Percentiles rank a stretch among this genome's conserved stretches.
Evolutionary conservation across 208 protist genomes (phyloP).

Genomic region (Crithidia thermophila): DNA sequence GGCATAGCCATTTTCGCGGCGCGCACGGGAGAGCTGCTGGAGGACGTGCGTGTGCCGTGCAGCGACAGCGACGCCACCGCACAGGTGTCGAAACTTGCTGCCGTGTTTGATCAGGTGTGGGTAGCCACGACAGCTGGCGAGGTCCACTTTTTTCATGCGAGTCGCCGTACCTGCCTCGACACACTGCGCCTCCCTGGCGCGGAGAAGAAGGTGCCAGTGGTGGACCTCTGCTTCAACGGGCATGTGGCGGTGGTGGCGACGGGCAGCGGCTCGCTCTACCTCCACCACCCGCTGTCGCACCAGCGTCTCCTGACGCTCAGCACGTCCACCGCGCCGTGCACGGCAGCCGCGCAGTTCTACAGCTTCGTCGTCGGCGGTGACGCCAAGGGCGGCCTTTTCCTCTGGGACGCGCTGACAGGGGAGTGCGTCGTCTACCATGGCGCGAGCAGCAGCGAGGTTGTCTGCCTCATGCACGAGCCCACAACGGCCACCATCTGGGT

Average conservation of each 20-base stretch:
- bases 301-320: slow-evolving; percentile 39
- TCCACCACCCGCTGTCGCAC: slow-evolving; percentile 52
- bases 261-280: slow-evolving; percentile 47
- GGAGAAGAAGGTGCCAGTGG: slow-evolving; percentile 46
- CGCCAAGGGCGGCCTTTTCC: slow-evolving; percentile 47
- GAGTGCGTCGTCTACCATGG: slow-evolving; percentile 40
- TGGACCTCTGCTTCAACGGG: slow-evolving; percentile 63
- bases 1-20: slow-evolving; percentile 54
- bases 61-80: slow-evolving; percentile 16
- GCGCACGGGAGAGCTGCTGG: slow-evolving; percentile 20
- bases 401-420: slow-evolving; percentile 50
- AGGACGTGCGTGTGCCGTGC: slow-evolving; percentile 29
- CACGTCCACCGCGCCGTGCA: slow-evolving; percentile 44
- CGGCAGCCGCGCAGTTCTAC: slow-evolving; percentile 48
- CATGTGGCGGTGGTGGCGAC: slow-evolving; percentile 47
- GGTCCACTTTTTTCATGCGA: slow-evolving; percentile 47
- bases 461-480: slow-evolving; percentile 55
- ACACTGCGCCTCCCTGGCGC: slow-evolving; percentile 36
- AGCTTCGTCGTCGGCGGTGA: slow-evolving; percentile 67
- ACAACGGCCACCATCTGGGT: slow-evolving; percentile 71
- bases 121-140: slow-evolving; percentile 42
- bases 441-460: slow-evolving; percentile 45
- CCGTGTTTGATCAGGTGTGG: slow-evolving; percentile 74
- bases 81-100: slow-evolving; percentile 39
- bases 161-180: slow-evolving; percentile 15